These are phyloP conservation scores for Plectranthus barbatus DNA, from an alignment of 257 asterid genomes.

Conservation along the genomic window DNA sequence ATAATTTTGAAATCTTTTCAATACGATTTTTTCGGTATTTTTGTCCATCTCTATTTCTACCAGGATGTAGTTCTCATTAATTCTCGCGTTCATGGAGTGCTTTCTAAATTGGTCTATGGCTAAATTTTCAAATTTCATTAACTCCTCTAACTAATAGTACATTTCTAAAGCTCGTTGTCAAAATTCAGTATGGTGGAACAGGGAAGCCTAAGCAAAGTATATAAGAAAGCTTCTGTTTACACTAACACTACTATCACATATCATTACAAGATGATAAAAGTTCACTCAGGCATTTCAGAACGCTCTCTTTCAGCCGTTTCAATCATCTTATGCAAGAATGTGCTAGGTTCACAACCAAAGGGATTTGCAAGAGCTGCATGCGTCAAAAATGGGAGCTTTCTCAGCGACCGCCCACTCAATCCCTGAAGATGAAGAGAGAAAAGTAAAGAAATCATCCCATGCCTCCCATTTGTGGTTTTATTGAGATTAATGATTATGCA, in stretches of 20 bases:
- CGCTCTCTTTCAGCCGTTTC: slow-evolving; percentile 63
- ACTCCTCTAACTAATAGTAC: too few species aligned
- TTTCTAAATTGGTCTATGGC: too few species aligned
- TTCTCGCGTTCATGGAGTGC: neutral
- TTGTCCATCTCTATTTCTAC: too few species aligned
- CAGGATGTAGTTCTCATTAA: neutral
- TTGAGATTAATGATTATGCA: neutral
- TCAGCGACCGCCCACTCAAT: slow-evolving; percentile 84
- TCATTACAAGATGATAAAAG: neutral
- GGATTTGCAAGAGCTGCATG: slow-evolving; percentile 81
- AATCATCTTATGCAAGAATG: slow-evolving; percentile 60
- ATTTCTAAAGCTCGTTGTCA: neutral
- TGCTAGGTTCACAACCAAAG: slow-evolving; percentile 42
- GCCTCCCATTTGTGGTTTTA: neutral
- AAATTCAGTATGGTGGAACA: neutral
- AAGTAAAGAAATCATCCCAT: slow-evolving; percentile 1
- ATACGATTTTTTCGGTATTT: too few species aligned
- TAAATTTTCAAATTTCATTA: too few species aligned
- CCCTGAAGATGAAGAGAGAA: slow-evolving; percentile 48
- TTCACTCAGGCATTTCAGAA: slow-evolving; percentile 58
- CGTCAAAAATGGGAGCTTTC: slow-evolving; percentile 91
- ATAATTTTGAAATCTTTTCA: too few species aligned
- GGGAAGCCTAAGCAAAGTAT: neutral
- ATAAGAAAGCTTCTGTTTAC: neutral
- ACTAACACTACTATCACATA: neutral